These are phyloP conservation scores for Aspergillus unguis DNA, from an alignment of 2,329 filamentous ascomycete genomes.

Conservation along the genomic window DNA sequence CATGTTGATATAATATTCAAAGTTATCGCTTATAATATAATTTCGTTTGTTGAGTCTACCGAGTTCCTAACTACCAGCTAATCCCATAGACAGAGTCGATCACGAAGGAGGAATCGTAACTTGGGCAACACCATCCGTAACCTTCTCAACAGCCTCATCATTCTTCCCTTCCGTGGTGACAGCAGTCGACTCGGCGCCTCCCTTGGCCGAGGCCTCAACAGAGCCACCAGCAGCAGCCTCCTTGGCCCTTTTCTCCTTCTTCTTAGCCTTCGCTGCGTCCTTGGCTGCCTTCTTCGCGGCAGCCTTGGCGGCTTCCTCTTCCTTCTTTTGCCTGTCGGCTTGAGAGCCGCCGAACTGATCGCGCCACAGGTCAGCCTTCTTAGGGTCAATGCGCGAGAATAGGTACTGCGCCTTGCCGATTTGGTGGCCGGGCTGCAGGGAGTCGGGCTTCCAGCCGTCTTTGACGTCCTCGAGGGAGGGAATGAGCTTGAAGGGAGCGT, in stretches of 20 bases:
- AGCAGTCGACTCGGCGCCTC: constrained; percentile 28
- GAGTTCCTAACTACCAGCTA: not conserved
- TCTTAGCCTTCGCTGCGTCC: constrained; percentile 35
- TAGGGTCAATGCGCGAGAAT: constrained; percentile 76
- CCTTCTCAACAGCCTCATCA: constrained; percentile 39
- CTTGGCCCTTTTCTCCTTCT: constrained; percentile 41
- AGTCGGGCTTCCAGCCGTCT: constrained; percentile 60
- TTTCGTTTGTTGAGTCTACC: not conserved
- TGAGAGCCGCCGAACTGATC: constrained; percentile 68
- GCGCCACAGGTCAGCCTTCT: constrained; percentile 81
- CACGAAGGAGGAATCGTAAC: constrained; percentile 43
- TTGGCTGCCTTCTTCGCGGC: constrained; percentile 37
- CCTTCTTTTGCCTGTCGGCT: constrained; percentile 65
- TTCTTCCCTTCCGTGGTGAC: constrained; percentile 22
- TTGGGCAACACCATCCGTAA: constrained; percentile 42
- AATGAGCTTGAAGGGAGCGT: constrained; percentile 57
- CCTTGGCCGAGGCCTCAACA: constrained; percentile 38
- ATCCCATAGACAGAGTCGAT: not conserved
- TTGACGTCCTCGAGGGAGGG: constrained; percentile 49
- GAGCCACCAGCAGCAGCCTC: constrained; percentile 34
- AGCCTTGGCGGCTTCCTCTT: constrained; percentile 51
- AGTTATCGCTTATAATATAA: not conserved
- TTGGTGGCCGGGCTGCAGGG: constrained; percentile 69
- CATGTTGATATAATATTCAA: not conserved
- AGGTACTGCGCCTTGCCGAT: constrained; percentile 77